phyloP scores from a whole-genome alignment of 495 filamentous ascomycete genomes.

The Baudoinia panamericana region DNA sequence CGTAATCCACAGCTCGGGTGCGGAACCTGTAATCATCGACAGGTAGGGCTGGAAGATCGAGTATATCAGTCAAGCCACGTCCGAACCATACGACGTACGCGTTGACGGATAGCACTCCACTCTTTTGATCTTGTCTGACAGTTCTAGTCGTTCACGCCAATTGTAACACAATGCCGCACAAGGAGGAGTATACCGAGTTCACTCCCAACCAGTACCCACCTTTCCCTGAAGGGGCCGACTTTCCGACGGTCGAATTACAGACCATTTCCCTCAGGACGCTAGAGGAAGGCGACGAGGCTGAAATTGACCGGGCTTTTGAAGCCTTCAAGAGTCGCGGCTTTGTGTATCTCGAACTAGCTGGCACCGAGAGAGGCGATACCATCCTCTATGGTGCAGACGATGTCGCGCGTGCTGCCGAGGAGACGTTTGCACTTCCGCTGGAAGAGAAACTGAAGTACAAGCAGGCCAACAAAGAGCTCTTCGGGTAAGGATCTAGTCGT shows the following conservation, averaged over 20 bases:
- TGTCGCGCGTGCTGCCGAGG: constrained; percentile 11
- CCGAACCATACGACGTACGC: too few species aligned
- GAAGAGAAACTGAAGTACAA: constrained; percentile 20
- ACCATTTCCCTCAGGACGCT: constrained; percentile 20
- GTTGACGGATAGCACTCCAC: too few species aligned
- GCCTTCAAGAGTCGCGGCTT: constrained; percentile 22
- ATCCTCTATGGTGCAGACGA: constrained; percentile 20
- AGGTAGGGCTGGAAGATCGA: too few species aligned
- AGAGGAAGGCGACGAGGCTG: constrained; percentile 6
- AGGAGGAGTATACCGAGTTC: constrained; percentile 15
- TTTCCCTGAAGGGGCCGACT: constrained; percentile 12
- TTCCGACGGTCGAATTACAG: constrained; percentile 14
- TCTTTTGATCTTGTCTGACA: too few species aligned
- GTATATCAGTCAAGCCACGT: too few species aligned
- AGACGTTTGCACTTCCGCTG: constrained; percentile 3
- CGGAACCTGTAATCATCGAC: too few species aligned
- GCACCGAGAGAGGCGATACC: constrained; percentile 15
- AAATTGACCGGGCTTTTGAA: constrained; percentile 15
- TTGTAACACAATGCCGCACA: constrained; percentile 17
- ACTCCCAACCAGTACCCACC: constrained; percentile 13
- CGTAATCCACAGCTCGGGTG: too few species aligned
- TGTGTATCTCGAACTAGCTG: constrained; percentile 23
- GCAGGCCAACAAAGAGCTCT: constrained; percentile 10
- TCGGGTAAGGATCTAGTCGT: too few species aligned
- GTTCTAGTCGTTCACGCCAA: too few species aligned